Evolutionary conservation across 1,284 basidiomycete genomes (phyloP).

Genomic region (Ceratobasidium sp.): DNA sequence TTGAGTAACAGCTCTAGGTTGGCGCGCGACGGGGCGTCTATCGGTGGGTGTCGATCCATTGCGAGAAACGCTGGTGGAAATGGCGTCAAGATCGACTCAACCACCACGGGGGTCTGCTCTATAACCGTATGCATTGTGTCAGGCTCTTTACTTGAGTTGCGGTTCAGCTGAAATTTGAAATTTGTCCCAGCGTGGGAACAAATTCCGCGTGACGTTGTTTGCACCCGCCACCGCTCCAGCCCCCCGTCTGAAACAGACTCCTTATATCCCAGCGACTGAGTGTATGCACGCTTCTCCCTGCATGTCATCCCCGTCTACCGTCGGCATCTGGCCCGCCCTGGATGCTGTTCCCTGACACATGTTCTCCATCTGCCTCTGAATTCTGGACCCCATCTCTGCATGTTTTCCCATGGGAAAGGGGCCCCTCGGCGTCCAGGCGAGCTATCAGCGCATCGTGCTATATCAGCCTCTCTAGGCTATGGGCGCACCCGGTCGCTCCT

Average conservation of each 20-base stretch:
- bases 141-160: too few species aligned
- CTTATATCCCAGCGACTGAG: not conserved
- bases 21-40: constrained; percentile 27
- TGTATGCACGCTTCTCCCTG: not conserved
- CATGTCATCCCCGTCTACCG: not conserved
- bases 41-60: constrained; percentile 21
- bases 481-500: too few species aligned
- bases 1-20: constrained; percentile 38
- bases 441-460: constrained; percentile 3
- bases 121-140: constrained; percentile 25
- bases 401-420: constrained; percentile 33
- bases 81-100: not conserved
- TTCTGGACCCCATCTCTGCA: constrained; percentile 27
- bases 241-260: not conserved
- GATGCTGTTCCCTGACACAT: not conserved
- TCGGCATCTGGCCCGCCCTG: not conserved
- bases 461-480: not conserved
- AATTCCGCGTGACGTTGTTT: constrained; percentile 18
- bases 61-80: constrained; percentile 5
- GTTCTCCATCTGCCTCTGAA: constrained; percentile 4
- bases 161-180: too few species aligned
- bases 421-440: constrained; percentile 8
- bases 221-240: not conserved
- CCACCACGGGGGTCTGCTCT: constrained; percentile 6
- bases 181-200: constrained; percentile 22